Percentiles rank a stretch among this genome's conserved stretches.
These are phyloP conservation scores for Trichoderma cornu-damae DNA, from an alignment of 2,329 filamentous ascomycete species.

Conservation along the genomic window DNA sequence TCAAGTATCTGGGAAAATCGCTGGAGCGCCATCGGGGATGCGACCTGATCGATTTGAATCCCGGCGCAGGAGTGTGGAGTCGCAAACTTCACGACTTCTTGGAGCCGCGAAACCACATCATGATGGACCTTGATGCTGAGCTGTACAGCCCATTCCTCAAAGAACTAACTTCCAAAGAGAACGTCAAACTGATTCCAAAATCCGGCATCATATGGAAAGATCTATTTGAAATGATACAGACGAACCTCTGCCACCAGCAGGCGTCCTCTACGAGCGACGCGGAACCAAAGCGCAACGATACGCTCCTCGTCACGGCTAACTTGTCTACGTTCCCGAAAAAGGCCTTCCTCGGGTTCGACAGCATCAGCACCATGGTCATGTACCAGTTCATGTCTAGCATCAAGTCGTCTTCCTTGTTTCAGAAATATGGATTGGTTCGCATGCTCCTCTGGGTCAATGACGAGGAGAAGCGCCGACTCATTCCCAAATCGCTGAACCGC, in stretches of 20 bases:
- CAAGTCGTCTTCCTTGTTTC: slow-evolving; percentile 55
- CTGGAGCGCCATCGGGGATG: slow-evolving; percentile 68
- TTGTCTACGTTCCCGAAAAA: slow-evolving; percentile 51
- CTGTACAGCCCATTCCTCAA: slow-evolving; percentile 58
- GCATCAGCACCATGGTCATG: slow-evolving; percentile 53
- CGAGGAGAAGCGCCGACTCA: slow-evolving; percentile 50
- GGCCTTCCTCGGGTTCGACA: slow-evolving; percentile 48
- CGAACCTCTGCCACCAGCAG: slow-evolving; percentile 52
- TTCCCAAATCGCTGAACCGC: slow-evolving; percentile 55
- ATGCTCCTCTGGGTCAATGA: slow-evolving; percentile 69
- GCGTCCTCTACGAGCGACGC: slow-evolving; percentile 33
- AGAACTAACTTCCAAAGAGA: slow-evolving; percentile 47
- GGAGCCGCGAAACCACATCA: slow-evolving; percentile 72
- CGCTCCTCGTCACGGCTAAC: slow-evolving; percentile 68
- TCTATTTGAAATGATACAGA: slow-evolving; percentile 47
- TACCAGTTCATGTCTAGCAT: slow-evolving; percentile 59
- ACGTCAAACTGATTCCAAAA: slow-evolving; percentile 48
- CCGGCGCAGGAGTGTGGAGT: slow-evolving; percentile 75
- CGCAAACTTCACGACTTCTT: slow-evolving; percentile 67
- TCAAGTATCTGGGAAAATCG: slow-evolving; percentile 63
- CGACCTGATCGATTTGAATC: slow-evolving; percentile 83
- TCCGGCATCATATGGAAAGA: slow-evolving; percentile 58
- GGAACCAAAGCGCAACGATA: slow-evolving; percentile 57
- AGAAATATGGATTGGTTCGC: slow-evolving; percentile 72
- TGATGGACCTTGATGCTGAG: slow-evolving; percentile 66